Conservation (phyloP, 2,329 filamentous ascomycete genomes). For the Aciculosporium take region DNA sequence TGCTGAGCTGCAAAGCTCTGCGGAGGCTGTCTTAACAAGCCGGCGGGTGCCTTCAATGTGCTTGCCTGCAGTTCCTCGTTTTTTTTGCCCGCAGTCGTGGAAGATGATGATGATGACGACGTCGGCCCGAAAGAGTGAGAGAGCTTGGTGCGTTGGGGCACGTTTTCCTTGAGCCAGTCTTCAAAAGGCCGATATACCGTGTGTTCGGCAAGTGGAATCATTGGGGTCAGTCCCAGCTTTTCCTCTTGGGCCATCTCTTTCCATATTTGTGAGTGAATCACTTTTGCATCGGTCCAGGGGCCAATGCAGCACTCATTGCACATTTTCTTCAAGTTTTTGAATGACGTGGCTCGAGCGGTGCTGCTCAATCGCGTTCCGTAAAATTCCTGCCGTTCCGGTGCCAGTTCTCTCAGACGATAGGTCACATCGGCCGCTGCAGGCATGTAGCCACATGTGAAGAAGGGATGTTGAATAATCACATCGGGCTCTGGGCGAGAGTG, state of each 20-base stretch:
- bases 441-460: conserved; percentile 65
- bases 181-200: conserved; percentile 52
- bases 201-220: conserved; percentile 45
- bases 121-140: conserved; percentile 2
- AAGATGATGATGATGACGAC: conserved; percentile 4
- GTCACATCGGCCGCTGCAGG: conserved; percentile 47
- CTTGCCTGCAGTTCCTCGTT: conserved; percentile 20
- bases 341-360: conserved; percentile 30
- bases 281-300: conserved; percentile 32
- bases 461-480: conserved; percentile 62
- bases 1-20: conserved; percentile 56
- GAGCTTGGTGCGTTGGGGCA: conserved; percentile 4
- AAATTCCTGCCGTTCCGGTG: conserved; percentile 44
- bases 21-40: conserved; percentile 37
- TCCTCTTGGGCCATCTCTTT: conserved; percentile 56
- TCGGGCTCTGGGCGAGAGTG: conserved; percentile 63
- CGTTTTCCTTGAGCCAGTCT: conserved; percentile 42
- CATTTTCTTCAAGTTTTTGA: conserved; percentile 40
- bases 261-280: conserved; percentile 43
- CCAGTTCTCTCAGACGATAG: conserved; percentile 38
- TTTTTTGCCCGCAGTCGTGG: conserved; percentile 2
- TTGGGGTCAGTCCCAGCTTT: conserved; percentile 48
- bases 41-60: conserved; percentile 23
- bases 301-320: conserved; percentile 46
- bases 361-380: conserved; percentile 34